A percentile compares a stretch with the other conserved stretches of the same genome.
phyloP scores from a whole-genome alignment of 2,329 filamentous ascomycete species.

The Leptodontidium sp. region DNA sequence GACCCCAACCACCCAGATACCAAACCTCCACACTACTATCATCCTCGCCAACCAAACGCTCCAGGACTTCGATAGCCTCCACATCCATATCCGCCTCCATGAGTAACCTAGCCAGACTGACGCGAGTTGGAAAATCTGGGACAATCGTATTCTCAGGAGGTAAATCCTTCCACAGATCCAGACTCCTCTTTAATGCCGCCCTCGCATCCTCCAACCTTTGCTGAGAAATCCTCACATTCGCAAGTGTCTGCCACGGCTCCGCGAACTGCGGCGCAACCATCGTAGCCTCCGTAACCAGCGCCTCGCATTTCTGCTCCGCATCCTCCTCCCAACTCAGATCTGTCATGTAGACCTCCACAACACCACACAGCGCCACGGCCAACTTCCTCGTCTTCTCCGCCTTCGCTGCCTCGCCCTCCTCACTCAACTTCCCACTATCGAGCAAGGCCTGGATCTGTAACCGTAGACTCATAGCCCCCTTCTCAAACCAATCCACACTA shows the following conservation, averaged over 20 bases:
- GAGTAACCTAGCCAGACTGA: slow-evolving; percentile 83
- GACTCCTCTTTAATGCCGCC: slow-evolving; percentile 78
- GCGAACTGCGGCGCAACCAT: slow-evolving; percentile 81
- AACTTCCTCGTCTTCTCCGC: slow-evolving; percentile 83
- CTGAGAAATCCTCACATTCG: slow-evolving; percentile 93
- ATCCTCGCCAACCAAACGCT: slow-evolving; percentile 85
- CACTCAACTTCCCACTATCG: slow-evolving; percentile 55
- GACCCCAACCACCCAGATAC: slow-evolving; percentile 96
- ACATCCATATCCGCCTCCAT: slow-evolving; percentile 91
- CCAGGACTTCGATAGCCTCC: slow-evolving; percentile 84
- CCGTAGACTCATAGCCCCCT: slow-evolving; percentile 76
- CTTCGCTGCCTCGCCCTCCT: slow-evolving; percentile 51
- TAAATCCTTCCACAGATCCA: slow-evolving; percentile 84
- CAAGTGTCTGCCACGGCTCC: slow-evolving; percentile 94
- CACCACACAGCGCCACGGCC: slow-evolving; percentile 90
- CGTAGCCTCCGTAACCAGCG: slow-evolving; percentile 88
- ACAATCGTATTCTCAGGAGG: slow-evolving; percentile 75
- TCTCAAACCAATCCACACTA: slow-evolving; percentile 72
- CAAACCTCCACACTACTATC: slow-evolving; percentile 95
- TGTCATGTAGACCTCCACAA: slow-evolving; percentile 98
- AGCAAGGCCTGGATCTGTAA: slow-evolving; percentile 72
- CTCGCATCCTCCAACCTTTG: slow-evolving; percentile 79
- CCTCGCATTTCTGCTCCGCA: slow-evolving; percentile 87
- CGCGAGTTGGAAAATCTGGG: slow-evolving; percentile 85
- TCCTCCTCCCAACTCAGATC: slow-evolving; percentile 93